Evolutionary conservation across 352 stramenopile genomes (phyloP).

Genomic region (Halophytophthora batemanensis): DNA sequence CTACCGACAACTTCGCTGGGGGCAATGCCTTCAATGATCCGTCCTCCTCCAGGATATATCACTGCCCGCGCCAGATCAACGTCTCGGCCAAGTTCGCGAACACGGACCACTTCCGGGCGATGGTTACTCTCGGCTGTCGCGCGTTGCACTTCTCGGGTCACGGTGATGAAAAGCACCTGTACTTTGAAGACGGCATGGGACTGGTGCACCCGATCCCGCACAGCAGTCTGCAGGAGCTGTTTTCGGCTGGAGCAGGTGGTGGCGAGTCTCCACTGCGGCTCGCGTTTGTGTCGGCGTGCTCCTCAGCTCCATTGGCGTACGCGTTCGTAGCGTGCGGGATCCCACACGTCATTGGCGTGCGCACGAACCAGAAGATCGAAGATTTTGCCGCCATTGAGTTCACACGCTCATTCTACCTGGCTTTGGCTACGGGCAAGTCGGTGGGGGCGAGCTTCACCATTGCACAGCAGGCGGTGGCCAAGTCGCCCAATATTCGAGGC

Average conservation of each 20-base stretch:
- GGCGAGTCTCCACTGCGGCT: constrained; percentile 55
- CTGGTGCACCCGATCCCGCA: constrained; percentile 77
- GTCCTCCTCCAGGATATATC: constrained; percentile 35
- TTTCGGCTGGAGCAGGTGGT: constrained; percentile 42
- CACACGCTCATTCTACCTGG: constrained; percentile 79
- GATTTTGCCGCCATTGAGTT: constrained; percentile 86
- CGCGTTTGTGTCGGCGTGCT: constrained; percentile 82
- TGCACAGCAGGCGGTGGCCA: constrained; percentile 68
- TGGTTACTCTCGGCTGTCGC: constrained; percentile 89
- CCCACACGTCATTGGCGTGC: constrained; percentile 90
- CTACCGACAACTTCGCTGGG: constrained; percentile 9
- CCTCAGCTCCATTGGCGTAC: constrained; percentile 67
- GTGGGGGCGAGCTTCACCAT: constrained; percentile 72
- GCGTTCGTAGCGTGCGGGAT: constrained; percentile 89
- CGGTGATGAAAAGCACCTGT: constrained; percentile 89
- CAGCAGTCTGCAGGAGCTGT: constrained; percentile 64
- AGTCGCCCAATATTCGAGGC: constrained; percentile 74
- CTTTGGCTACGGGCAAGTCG: constrained; percentile 69
- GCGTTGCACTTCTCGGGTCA: constrained; percentile 95
- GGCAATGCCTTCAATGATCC: constrained; percentile 12
- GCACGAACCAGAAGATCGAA: constrained; percentile 82
- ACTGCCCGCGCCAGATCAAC: constrained; percentile 81
- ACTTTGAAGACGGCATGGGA: constrained; percentile 93
- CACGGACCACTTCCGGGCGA: constrained; percentile 89
- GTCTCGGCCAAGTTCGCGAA: constrained; percentile 94